Percentiles rank a stretch among this genome's conserved stretches.
Evolutionary conservation across 2,329 filamentous ascomycete species (phyloP).

Genomic region (Alternaria triticina): DNA sequence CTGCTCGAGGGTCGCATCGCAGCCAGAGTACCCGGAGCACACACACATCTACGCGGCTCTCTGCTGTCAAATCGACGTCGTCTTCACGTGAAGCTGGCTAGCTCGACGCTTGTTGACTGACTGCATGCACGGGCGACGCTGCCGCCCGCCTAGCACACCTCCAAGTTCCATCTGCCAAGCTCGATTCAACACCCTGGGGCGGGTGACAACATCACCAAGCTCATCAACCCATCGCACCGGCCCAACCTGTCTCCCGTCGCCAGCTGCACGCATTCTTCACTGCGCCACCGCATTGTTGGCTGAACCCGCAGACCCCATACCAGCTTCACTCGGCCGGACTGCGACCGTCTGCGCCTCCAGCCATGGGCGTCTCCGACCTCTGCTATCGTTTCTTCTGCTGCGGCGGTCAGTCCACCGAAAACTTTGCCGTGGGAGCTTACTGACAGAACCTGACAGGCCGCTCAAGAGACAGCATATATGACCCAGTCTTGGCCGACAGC

Average conservation of each 20-base stretch:
- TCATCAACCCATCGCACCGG: constrained; percentile 12
- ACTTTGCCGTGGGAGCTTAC: constrained; percentile 10
- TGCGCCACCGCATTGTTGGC: constrained; percentile 1
- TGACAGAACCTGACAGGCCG: constrained; percentile 47
- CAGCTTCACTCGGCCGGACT: constrained; percentile 22
- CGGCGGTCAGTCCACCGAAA: constrained; percentile 37
- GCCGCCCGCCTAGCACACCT: constrained; percentile 12
- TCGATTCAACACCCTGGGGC: constrained; percentile 6
- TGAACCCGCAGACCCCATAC: background rate
- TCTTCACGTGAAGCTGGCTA: constrained; percentile 2
- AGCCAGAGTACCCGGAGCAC: background rate
- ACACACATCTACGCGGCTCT: background rate
- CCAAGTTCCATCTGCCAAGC: constrained; percentile 6
- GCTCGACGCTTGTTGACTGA: constrained; percentile 5
- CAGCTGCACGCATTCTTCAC: constrained; percentile 17
- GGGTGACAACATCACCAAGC: constrained; percentile 11
- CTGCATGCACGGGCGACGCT: constrained; percentile 10
- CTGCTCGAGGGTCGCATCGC: background rate
- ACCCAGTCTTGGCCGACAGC: constrained; percentile 82
- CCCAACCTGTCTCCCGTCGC: constrained; percentile 10
- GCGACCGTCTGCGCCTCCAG: constrained; percentile 29
- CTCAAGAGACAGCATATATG: constrained; percentile 56
- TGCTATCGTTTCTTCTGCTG: constrained; percentile 46
- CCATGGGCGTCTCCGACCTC: constrained; percentile 46
- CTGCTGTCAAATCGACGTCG: background rate